Conservation (phyloP, 345 rosid species). For the Zanthoxylum bungeanum region DNA sequence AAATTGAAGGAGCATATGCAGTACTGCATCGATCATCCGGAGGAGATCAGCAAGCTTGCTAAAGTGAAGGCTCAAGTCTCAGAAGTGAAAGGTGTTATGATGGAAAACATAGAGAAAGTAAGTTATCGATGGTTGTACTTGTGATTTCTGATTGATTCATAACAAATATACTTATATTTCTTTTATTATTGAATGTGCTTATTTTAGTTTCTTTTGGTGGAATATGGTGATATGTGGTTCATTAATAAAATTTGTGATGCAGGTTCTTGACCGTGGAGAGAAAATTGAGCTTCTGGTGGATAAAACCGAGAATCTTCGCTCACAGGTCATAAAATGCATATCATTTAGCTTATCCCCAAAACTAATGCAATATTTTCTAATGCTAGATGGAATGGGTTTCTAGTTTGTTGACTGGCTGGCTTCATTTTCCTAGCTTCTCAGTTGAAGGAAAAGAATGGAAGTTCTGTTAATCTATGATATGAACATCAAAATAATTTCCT, state of each 20-base stretch:
- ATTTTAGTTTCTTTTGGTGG: neutral
- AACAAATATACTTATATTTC: neutral
- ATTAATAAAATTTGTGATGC: neutral
- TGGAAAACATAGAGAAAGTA: constrained; percentile 94
- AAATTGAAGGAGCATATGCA: constrained; percentile 69
- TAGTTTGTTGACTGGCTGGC: neutral
- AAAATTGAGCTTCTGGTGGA: constrained; percentile 78
- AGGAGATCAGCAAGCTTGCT: constrained; percentile 73
- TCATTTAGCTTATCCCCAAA: neutral
- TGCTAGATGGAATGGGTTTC: neutral
- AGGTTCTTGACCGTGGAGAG: constrained; percentile 85
- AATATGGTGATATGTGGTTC: neutral
- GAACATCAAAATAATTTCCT: neutral
- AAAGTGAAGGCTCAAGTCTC: constrained; percentile 90
- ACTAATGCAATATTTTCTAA: neutral
- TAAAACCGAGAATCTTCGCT: constrained; percentile 74
- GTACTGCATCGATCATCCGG: constrained; percentile 71
- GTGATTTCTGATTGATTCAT: constrained; percentile 2
- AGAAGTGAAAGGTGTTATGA: constrained; percentile 91
- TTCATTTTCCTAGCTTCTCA: neutral
- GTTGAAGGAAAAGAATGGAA: neutral
- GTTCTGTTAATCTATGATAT: neutral
- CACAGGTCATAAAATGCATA: constrained; percentile 44
- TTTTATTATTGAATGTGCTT: neutral
- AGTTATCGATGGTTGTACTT: neutral